Conservation (phyloP, 169 alveolate species). For the Plasmodium gaboni region DNA sequence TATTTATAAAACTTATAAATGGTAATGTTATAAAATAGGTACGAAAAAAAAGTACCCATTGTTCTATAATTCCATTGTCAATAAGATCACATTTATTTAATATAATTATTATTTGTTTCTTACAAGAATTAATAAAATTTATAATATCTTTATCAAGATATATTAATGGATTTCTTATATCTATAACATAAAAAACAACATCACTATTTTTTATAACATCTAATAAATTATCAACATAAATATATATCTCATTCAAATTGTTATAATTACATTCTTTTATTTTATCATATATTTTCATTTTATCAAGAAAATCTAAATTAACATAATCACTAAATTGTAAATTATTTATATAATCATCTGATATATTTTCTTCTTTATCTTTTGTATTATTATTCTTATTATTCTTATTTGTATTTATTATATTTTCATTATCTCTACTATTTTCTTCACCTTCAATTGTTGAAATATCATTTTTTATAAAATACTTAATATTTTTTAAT, state of each 20-base stretch:
- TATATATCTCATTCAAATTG: conserved; percentile 27
- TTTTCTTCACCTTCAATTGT: neutral
- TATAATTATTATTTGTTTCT: conserved; percentile 49
- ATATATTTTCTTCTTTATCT: neutral
- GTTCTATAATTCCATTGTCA: conserved; percentile 33
- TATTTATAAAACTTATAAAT: conserved; percentile 16
- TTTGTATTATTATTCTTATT: neutral
- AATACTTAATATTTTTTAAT: conserved; percentile 30
- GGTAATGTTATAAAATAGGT: conserved; percentile 43
- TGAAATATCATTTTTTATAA: neutral
- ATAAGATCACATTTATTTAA: conserved; percentile 72
- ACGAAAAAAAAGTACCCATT: conserved; percentile 58
- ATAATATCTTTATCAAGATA: conserved; percentile 61
- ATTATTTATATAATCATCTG: neutral
- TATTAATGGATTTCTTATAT: conserved; percentile 60
- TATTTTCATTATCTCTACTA: neutral
- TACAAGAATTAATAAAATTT: conserved; percentile 43
- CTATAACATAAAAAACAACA: conserved; percentile 40
- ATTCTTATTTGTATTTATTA: too few species aligned
- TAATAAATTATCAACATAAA: conserved; percentile 48
- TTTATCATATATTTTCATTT: conserved; percentile 39
- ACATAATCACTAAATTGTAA: conserved; percentile 8
- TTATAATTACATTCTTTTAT: conserved; percentile 39
- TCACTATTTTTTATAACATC: conserved; percentile 57
- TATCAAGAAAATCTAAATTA: conserved; percentile 9